phyloP scores from a whole-genome alignment of 2,329 filamentous ascomycete genomes.

The Xylaria sp. region DNA sequence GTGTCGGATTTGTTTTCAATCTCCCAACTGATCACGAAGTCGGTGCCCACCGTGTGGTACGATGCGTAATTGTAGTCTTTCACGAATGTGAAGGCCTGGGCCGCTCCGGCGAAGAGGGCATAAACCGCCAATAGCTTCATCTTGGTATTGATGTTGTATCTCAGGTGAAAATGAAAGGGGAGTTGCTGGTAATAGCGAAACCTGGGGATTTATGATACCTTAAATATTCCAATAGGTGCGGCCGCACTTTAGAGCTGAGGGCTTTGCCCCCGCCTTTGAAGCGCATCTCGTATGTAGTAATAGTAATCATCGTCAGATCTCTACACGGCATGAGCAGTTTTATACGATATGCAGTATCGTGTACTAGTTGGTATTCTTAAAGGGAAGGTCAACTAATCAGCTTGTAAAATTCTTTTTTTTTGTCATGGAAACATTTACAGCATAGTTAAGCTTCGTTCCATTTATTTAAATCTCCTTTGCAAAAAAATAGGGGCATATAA shows the following conservation, averaged over 20 bases:
- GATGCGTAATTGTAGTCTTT: constrained; percentile 1
- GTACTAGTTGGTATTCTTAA: constrained; percentile 3
- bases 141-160: background rate
- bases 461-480: no score
- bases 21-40: constrained; percentile 2
- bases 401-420: background rate
- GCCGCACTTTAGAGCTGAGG: constrained; percentile 6
- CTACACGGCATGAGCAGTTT: no score
- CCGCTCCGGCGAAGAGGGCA: constrained; percentile 19
- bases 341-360: background rate
- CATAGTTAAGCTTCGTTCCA: no score
- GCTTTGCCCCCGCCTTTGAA: background rate
- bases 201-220: background rate
- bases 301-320: constrained; percentile 25
- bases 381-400: constrained; percentile 20
- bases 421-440: background rate
- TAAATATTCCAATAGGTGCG: constrained; percentile 17
- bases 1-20: background rate
- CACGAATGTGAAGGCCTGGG: constrained; percentile 15
- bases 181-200: background rate
- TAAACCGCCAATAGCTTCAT: constrained; percentile 23
- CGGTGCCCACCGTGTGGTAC: background rate
- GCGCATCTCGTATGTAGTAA: background rate
- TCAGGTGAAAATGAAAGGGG: background rate
- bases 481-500: no score